Evolutionary conservation across 2,329 filamentous ascomycete genomes (phyloP), one percentile per base, ranked within the genome.

Genomic region (Chaetomium sp.): DNA sequence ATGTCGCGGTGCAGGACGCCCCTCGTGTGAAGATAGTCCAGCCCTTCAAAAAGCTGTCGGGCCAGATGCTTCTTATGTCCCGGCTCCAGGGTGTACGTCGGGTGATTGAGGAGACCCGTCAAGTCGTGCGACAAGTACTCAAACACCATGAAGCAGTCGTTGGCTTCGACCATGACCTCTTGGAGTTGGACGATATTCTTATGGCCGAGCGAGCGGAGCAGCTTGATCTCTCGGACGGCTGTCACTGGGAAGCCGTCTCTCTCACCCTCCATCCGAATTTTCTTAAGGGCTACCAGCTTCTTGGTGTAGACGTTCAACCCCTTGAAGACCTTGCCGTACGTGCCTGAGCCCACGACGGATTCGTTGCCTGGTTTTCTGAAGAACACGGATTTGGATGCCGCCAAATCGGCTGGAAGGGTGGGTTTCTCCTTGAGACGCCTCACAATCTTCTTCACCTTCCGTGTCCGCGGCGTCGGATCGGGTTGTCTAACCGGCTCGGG

Each of bases 121-220:
- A 99, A 81, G 76, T 99, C 95, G 75, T 99, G 95, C 1, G 95
- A 94, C 35, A 98, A 84, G 74, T 99, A 99, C 76, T 99, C 95
- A 70, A 99, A 99, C 3, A 99, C 95, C 95, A 99, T 99, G 78
- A 96, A 99, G 76, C 95, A 99, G 77, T 98, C 93, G 71, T 98
- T 98, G 74, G 90, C 91, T 78, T 99, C 95, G 2, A 99, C 95
- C 95, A 99, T 99, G 70, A 96, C 92, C 78, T 97, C 93, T 69
- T 91, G 87, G 21, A 97, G 80, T 49, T 88, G 87, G 64, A 97
- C 92, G 58, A 97, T 88, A 72, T 96, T 96, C 65, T 83, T 80
- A 72, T 96, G 92, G 68, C 89, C 88, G 25, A 96, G 82, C 3
- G 91, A 93, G 74, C 96, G 92, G n/a, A 97, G 82, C 27, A 97